Evolutionary conservation across 306 rosid genomes (phyloP).

Genomic region (Castanea crenata): DNA sequence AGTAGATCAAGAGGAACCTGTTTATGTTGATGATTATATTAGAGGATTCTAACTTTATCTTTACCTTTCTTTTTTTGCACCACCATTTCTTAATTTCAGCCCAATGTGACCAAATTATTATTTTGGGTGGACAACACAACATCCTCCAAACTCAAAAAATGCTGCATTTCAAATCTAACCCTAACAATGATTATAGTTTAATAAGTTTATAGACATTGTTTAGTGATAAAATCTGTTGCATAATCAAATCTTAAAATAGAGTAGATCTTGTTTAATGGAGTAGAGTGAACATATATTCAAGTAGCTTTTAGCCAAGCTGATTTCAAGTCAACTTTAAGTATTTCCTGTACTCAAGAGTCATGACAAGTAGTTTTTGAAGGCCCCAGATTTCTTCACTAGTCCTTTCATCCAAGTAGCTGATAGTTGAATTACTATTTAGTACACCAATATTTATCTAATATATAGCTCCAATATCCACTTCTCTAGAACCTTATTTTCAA

Average conservation of each 20-base stretch:
- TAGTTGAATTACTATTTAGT: background rate
- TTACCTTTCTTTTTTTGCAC: background rate
- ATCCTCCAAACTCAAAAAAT: background rate
- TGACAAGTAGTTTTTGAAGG: background rate
- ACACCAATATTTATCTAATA: background rate
- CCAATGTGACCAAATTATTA: background rate
- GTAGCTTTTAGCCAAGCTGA: no score
- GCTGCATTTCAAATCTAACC: no score
- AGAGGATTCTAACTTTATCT: no score
- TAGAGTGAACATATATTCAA: no score
- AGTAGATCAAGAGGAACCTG: constrained; percentile 7
- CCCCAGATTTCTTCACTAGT: background rate
- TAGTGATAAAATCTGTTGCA: no score
- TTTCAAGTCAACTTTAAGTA: no score
- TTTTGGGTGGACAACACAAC: background rate
- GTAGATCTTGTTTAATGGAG: no score
- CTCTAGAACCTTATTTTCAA: no score
- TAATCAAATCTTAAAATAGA: no score
- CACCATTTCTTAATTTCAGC: background rate
- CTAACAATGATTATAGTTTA: no score
- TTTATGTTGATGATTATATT: background rate
- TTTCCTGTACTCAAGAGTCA: background rate
- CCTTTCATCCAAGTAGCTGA: background rate
- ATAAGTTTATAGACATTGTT: no score
- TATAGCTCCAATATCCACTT: background rate